Base-by-base conservation (phyloP, 2,329 filamentous ascomycete genomes). In the Neonectria magnoliae region DNA sequence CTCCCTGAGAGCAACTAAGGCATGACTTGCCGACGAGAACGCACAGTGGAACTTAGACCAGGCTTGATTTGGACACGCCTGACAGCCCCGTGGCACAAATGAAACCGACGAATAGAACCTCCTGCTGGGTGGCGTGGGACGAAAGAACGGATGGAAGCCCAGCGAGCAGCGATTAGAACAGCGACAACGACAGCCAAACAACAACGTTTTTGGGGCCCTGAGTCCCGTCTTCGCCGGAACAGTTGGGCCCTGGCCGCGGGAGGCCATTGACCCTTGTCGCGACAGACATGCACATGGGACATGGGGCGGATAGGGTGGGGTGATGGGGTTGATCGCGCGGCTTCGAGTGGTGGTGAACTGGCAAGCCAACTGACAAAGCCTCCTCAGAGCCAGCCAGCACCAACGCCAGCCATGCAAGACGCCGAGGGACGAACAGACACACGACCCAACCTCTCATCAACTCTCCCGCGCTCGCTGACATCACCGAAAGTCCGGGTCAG, bases 401-500 rank as follows among this genome's bases (percentile, higher is more conserved):
- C 55, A 48, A 16, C 31, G 44, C 50, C 50, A 60, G 44, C 41
- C n/a, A 29, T 44, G 42, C 51, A 45, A n/a, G 31, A 54, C 33
- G 48, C 42, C 57, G 41, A 60, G 55, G 42, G 38, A 36, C 54
- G 42, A 29, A 29, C 54, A 29, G 56, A 60, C 66, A 64, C 47
- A 70, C 58, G 58, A 57, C 47, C 38, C n/a, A 8, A 42, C n/a
- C n/a, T 20, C 38, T 20, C n/a, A n/a, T 58, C n/a, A 51, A 51
- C 44, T 36, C 18, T 16, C 48, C 50, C 54, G 51, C 60, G 57
- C 58, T 72, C 62, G 65, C 69, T 73, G 69, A 73, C 71, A 73
- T 73, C 69, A 73, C 71, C 55, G 36, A 60, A 62, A 25, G 18
- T 53, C 48, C 33, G 4, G 33, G 13, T 4, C 33, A 36, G 13